Evolutionary conservation across 1,284 basidiomycete species (phyloP), one percentile per base, ranked within the genome.

Genomic region (Leucoagaricus sp.): DNA sequence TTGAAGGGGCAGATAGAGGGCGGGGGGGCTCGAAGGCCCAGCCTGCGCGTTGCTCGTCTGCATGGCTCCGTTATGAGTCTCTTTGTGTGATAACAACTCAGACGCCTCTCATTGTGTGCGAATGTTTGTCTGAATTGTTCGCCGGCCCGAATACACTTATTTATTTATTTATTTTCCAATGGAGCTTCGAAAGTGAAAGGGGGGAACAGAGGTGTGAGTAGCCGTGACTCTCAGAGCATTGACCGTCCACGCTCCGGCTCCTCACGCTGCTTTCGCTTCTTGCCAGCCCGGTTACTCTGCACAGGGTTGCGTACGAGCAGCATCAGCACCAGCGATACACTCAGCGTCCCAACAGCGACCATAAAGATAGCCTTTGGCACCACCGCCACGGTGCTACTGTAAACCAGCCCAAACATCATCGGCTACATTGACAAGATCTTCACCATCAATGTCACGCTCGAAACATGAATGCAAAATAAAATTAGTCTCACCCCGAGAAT

Each of bases 351-450:
- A 4, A 73, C 79, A n/a, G 85, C 85, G 19, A 76, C 68, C 12
- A 75, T 74, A 65, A 91, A 91, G 52, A 91, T 82, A 2, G 85
- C 77, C 69, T 84, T 85, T 17, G 88, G 88, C 64, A 77, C 87
- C 9, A 65, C 71, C 0, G 81, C 85, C 23, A 91, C 87, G 2
- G 87, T 89, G 54, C 68, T 71, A 61, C 83, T 81, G 71, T 87
- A 91, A 38, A 91, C 72, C 53, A 86, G 49, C 7, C 85, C 88
- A 63, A 91, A 91, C 9, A 90, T 54, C 65, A 90, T 69, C 0
- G 89, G 89, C 85, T 89, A 61, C 46, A 59, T 53, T 52, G 40
- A n/a, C n/a, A n/a, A n/a, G n/a, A n/a, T n/a, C 51, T 44, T 59
- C 49, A 25, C 13, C 19, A 44, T 49, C 47, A 55, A 21, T 25